These are phyloP conservation scores for Scalesia atractyloides DNA, from an alignment of 129 eudicot species.

Conservation along the genomic window DNA sequence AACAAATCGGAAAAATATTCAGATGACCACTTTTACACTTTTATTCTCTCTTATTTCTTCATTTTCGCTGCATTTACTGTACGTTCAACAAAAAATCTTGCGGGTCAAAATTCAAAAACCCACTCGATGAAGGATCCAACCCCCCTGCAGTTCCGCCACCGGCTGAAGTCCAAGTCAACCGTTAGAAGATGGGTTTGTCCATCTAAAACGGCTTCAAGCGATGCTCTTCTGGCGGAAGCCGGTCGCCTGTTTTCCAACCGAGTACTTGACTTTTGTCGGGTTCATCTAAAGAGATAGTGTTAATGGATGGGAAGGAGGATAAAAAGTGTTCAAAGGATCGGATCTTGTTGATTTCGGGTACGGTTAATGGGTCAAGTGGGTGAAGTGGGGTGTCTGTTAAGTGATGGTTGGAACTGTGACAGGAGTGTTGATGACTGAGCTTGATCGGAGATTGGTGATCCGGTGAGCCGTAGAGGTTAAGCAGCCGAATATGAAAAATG, in stretches of 20 bases:
- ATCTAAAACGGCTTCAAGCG: conserved; percentile 34
- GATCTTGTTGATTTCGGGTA: conserved; percentile 46
- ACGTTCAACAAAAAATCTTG: too few species aligned
- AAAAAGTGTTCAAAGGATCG: conserved; percentile 39
- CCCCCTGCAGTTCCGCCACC: too few species aligned
- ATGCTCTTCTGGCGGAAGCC: conserved; percentile 56
- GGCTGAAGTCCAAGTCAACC: conserved; percentile 51
- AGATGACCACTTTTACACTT: too few species aligned
- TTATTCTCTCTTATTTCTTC: too few species aligned
- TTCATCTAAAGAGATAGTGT: conserved; percentile 56
- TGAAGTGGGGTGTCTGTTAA: conserved; percentile 38
- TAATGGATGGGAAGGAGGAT: conserved; percentile 39
- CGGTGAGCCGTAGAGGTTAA: neutral
- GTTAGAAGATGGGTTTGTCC: conserved; percentile 49
- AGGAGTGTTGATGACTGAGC: conserved; percentile 4
- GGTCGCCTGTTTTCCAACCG: conserved; percentile 55
- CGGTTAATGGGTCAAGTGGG: conserved; percentile 67
- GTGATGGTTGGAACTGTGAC: conserved; percentile 23
- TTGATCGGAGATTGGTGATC: conserved; percentile 20
- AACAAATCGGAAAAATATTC: too few species aligned
- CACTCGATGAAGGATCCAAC: too few species aligned
- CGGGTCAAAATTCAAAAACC: too few species aligned
- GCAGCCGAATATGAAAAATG: conserved; percentile 15
- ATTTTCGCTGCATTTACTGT: too few species aligned
- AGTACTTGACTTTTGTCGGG: conserved; percentile 50